A percentile compares a stretch with the other conserved stretches of the same genome.
Evolutionary conservation across 345 rosid species (phyloP).

Genomic region (Rubroshorea leprosula): DNA sequence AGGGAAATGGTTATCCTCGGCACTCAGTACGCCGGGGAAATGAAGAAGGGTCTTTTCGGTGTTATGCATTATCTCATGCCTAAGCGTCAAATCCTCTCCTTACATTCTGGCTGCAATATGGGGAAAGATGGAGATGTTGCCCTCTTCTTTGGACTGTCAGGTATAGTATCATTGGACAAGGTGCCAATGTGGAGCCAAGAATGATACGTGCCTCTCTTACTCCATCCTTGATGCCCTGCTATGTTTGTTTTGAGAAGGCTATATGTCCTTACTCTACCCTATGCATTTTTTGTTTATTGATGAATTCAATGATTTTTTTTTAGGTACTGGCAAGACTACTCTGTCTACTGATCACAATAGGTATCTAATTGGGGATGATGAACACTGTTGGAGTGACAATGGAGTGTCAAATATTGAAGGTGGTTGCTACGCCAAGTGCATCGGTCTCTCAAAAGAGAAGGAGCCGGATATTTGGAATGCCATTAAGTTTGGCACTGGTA

Average conservation of each 20-base stretch:
- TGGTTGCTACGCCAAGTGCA: conserved; percentile 96
- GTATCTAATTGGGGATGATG: conserved; percentile 92
- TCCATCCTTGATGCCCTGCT: conserved; percentile 15
- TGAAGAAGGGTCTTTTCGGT: conserved; percentile 98
- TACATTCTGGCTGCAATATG: conserved; percentile 98
- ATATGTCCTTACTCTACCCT: neutral
- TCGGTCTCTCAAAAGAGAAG: conserved; percentile 85
- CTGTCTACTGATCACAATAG: conserved; percentile 92
- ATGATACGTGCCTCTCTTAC: conserved; percentile 1
- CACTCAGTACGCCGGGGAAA: conserved; percentile 98
- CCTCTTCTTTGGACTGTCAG: conserved; percentile 99
- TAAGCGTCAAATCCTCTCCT: conserved; percentile 87
- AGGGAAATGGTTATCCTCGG: conserved; percentile 99
- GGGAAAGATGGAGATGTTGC: conserved; percentile 98
- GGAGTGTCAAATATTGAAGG: conserved; percentile 99
- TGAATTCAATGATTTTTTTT: conserved; percentile 10
- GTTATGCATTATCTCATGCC: conserved; percentile 99
- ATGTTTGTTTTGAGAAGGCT: conserved; percentile 9
- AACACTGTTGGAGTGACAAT: conserved; percentile 88
- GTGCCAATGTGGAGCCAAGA: conserved; percentile 2
- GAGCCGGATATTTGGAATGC: conserved; percentile 98
- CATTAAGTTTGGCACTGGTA: conserved; percentile 65
- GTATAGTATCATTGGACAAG: conserved; percentile 46
- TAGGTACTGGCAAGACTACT: conserved; percentile 89
- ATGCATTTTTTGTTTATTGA: neutral